Evolutionary conservation across 202 grass and related monocot species (phyloP).

Genomic region (Bolboschoenoplectus hybrid): DNA sequence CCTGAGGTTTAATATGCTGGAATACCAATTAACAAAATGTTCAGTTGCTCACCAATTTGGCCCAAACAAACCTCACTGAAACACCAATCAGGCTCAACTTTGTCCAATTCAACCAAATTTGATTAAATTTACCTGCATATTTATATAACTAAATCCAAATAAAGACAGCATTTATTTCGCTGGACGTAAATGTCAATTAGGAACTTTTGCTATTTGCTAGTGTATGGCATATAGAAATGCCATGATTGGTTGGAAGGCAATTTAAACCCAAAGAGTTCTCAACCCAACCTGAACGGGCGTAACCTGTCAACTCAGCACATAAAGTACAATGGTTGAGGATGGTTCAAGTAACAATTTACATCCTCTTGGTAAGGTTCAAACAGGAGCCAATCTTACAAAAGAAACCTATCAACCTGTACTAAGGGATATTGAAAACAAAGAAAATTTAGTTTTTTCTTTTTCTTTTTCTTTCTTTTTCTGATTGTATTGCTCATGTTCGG

Average conservation of each 20-base stretch:
- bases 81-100: neutral
- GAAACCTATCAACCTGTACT: neutral
- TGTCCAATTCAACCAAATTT: neutral
- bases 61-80: neutral
- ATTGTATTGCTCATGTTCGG: neutral
- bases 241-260: constrained; percentile 5
- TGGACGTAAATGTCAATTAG: neutral
- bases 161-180: neutral
- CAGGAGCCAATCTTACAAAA: neutral
- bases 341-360: neutral
- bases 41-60: neutral
- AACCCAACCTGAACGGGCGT: neutral
- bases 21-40: neutral
- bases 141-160: neutral
- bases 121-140: neutral
- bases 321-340: neutral
- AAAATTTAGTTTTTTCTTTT: neutral
- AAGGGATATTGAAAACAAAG: neutral
- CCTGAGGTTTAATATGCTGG: neutral
- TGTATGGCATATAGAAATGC: neutral
- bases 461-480: neutral
- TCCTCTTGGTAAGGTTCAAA: neutral
- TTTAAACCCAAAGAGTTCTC: neutral
- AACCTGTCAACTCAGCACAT: neutral
- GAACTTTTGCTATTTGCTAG: constrained; percentile 5